phyloP scores from a whole-genome alignment of 2,329 filamentous ascomycete species.

The Ophiostoma sp. region DNA sequence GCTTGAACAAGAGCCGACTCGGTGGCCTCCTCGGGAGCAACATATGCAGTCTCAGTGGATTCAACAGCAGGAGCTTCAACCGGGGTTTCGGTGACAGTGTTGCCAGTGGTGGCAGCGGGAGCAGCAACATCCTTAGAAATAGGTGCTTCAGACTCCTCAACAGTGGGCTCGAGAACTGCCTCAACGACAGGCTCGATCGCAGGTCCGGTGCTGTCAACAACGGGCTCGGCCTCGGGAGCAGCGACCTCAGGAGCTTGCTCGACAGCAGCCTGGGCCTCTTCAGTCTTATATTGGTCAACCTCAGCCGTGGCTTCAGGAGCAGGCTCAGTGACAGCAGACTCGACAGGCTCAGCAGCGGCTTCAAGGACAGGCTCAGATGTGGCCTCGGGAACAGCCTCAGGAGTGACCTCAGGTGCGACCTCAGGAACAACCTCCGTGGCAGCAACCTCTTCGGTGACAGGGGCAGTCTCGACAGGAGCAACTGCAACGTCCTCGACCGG shows the following conservation, averaged over 20 bases:
- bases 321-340: neutral
- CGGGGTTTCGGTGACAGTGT: neutral
- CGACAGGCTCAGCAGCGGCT: neutral
- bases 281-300: neutral
- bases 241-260: neutral
- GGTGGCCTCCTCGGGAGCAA: neutral
- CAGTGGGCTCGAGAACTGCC: neutral
- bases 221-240: neutral
- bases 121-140: neutral
- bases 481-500: neutral
- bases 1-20: neutral
- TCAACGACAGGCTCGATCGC: neutral
- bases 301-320: neutral
- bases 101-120: neutral
- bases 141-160: conserved; percentile 1
- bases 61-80: neutral
- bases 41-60: neutral
- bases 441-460: neutral
- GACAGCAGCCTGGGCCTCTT: neutral
- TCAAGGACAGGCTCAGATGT: neutral
- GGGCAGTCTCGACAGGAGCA: neutral
- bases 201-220: neutral
- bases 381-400: neutral
- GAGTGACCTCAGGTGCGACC: too few relatives aligned
- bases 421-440: neutral